Percentiles rank a stretch among this genome's conserved stretches.
These are phyloP conservation scores for Salicornia ramosissima DNA, from an alignment of 148 eudicot genomes.

Conservation along the genomic window DNA sequence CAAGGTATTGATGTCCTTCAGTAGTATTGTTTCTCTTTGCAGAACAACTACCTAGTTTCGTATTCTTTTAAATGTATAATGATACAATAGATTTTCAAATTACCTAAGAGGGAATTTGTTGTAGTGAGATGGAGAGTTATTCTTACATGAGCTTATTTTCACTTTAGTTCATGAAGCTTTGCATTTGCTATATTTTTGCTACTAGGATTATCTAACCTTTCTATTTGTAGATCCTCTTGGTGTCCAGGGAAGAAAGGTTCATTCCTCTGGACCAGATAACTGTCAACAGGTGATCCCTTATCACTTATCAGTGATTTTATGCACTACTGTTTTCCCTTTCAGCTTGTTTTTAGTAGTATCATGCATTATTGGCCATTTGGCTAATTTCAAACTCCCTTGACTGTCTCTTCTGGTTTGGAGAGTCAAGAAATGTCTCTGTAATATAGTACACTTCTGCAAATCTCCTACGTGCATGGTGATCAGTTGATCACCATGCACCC, in stretches of 20 bases:
- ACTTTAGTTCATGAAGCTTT: not conserved
- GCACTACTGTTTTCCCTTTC: not conserved
- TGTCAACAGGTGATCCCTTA: conserved; percentile 70
- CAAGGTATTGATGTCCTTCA: conserved; percentile 63
- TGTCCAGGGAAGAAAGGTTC: conserved; percentile 89
- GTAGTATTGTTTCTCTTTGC: not conserved
- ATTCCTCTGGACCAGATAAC: conserved; percentile 48
- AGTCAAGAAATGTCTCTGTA: not conserved
- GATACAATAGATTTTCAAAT: not conserved
- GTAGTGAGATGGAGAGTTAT: not conserved
- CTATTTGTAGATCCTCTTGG: conserved; percentile 66
- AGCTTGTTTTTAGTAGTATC: not conserved
- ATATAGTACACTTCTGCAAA: too few species aligned
- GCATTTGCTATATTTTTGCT: too few species aligned
- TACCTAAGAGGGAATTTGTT: not conserved
- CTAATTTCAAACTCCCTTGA: not conserved
- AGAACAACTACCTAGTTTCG: not conserved
- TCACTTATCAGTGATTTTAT: not conserved
- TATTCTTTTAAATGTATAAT: not conserved
- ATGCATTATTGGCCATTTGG: not conserved
- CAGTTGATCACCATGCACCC: too few species aligned
- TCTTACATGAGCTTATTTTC: not conserved
- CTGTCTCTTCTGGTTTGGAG: not conserved
- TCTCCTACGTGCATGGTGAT: too few species aligned
- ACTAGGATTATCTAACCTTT: not conserved